Conservation (phyloP, 768 basidiomycete species). For the Chlorophyllum brunneum region DNA sequence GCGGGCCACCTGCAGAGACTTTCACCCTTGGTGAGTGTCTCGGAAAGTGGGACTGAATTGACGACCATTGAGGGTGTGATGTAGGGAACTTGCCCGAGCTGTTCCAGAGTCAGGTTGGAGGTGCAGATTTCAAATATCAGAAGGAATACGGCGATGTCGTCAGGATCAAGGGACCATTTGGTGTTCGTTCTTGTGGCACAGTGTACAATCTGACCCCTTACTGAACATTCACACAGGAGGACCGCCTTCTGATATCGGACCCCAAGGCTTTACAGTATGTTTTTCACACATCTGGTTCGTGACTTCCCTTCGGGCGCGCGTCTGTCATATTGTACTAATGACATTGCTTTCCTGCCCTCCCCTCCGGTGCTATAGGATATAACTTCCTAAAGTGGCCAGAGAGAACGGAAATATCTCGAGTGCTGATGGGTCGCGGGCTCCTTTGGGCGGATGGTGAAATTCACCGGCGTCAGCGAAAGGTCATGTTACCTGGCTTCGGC, state of each 20-base stretch:
- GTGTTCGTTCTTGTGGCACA: slow-evolving; percentile 28
- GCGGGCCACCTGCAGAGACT: slow-evolving; percentile 46
- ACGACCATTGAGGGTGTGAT: not conserved
- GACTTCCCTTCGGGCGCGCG: not conserved
- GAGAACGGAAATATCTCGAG: slow-evolving; percentile 43
- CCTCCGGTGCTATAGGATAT: slow-evolving; percentile 34
- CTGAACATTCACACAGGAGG: slow-evolving; percentile 33
- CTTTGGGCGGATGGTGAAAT: slow-evolving; percentile 55
- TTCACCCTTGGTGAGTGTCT: slow-evolving; percentile 39
- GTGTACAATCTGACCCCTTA: not conserved
- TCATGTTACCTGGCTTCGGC: slow-evolving; percentile 55
- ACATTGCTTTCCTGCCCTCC: too few relatives aligned
- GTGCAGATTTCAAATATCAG: slow-evolving; percentile 52
- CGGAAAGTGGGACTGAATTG: not conserved
- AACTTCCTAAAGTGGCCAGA: slow-evolving; percentile 49
- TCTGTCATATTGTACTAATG: not conserved
- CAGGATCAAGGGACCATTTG: slow-evolving; percentile 47
- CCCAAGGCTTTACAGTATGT: slow-evolving; percentile 59
- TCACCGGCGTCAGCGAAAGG: slow-evolving; percentile 51
- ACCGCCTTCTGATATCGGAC: slow-evolving; percentile 50
- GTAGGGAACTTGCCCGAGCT: slow-evolving; percentile 47
- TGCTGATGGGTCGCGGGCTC: slow-evolving; percentile 49
- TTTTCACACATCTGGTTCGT: slow-evolving; percentile 45
- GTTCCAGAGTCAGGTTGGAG: slow-evolving; percentile 47
- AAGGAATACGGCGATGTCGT: slow-evolving; percentile 45